Conservation (phyloP, 2,329 filamentous ascomycete genomes). For the Sporothrix luriei region DNA sequence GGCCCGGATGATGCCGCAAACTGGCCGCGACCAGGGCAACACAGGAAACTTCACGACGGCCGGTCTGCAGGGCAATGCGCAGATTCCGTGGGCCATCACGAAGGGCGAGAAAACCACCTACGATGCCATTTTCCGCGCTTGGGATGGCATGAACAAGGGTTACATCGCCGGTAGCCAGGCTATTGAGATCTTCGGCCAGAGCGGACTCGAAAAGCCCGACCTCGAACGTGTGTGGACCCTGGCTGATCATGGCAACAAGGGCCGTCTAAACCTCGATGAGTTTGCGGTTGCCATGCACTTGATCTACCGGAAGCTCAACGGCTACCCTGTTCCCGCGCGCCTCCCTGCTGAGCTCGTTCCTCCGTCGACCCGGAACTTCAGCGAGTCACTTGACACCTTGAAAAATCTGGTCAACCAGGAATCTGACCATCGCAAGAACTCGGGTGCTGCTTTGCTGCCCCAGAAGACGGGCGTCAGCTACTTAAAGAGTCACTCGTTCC, state of each 20-base stretch:
- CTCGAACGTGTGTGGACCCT: constrained; percentile 94
- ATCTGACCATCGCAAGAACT: constrained; percentile 84
- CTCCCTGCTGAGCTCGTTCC: constrained; percentile 91
- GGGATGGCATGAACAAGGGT: constrained; percentile 93
- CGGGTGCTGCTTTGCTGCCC: constrained; percentile 85
- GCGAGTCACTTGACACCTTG: constrained; percentile 87
- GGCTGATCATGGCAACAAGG: constrained; percentile 90
- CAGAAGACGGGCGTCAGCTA: constrained; percentile 99
- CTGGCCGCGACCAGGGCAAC: constrained; percentile 74
- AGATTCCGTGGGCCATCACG: constrained; percentile 96
- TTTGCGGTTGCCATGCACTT: constrained; percentile 99
- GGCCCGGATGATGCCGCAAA: constrained; percentile 95
- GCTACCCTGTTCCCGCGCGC: constrained; percentile 85
- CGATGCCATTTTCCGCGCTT: constrained; percentile 90
- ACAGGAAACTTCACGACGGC: constrained; percentile 70
- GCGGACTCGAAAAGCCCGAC: constrained; percentile 86
- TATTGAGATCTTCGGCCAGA: constrained; percentile 96
- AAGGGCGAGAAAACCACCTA: constrained; percentile 99
- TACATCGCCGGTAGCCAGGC: constrained; percentile 90
- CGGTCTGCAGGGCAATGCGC: constrained; percentile 88
- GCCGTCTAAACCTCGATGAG: constrained; percentile 90
- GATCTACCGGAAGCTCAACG: constrained; percentile 96
- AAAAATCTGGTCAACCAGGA: constrained; percentile 88
- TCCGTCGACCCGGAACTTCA: constrained; percentile 90
- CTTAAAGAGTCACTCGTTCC: constrained; percentile 92